phyloP scores from a whole-genome alignment of 495 filamentous ascomycete species.

The Evernia prunastri region DNA sequence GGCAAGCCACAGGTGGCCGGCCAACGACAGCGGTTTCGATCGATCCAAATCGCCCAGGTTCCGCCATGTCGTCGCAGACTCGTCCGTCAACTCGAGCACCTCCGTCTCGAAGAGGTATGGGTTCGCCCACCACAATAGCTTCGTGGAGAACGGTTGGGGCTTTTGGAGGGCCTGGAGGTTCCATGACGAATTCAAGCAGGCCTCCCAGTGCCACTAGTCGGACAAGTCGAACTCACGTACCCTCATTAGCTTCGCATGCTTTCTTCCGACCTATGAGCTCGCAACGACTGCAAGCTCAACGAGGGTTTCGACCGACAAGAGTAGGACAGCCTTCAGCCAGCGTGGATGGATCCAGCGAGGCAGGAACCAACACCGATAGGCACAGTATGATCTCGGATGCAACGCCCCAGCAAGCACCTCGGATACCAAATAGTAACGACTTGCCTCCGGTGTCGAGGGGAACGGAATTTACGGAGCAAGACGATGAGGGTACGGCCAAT shows the following conservation, averaged over 20 bases:
- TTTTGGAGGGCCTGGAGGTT: conserved; percentile 29
- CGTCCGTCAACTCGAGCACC: conserved; percentile 40
- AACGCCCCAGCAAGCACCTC: conserved; percentile 36
- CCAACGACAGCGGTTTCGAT: conserved; percentile 32
- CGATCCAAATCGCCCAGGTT: conserved; percentile 34
- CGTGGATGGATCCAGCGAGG: conserved; percentile 41
- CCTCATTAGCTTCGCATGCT: conserved; percentile 76
- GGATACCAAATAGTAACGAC: conserved; percentile 49
- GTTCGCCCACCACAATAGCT: conserved; percentile 28
- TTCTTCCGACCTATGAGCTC: conserved; percentile 98
- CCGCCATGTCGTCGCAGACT: conserved; percentile 36
- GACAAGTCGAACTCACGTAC: conserved; percentile 82
- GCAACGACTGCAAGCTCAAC: conserved; percentile 85
- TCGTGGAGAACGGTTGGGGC: conserved; percentile 33
- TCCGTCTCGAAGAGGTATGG: conserved; percentile 41
- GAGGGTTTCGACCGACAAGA: conserved; percentile 52
- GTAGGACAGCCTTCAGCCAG: conserved; percentile 38
- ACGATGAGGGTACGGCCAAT: conserved; percentile 62
- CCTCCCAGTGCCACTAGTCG: conserved; percentile 60
- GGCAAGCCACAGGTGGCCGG: conserved; percentile 24
- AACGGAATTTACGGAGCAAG: conserved; percentile 67
- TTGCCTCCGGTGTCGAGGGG: conserved; percentile 62
- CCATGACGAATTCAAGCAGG: conserved; percentile 40
- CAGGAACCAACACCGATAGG: conserved; percentile 41
- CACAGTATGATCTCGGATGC: conserved; percentile 44